These are phyloP conservation scores for Avena insularis DNA, from an alignment of 176 grass and related monocot species.

Conservation along the genomic window DNA sequence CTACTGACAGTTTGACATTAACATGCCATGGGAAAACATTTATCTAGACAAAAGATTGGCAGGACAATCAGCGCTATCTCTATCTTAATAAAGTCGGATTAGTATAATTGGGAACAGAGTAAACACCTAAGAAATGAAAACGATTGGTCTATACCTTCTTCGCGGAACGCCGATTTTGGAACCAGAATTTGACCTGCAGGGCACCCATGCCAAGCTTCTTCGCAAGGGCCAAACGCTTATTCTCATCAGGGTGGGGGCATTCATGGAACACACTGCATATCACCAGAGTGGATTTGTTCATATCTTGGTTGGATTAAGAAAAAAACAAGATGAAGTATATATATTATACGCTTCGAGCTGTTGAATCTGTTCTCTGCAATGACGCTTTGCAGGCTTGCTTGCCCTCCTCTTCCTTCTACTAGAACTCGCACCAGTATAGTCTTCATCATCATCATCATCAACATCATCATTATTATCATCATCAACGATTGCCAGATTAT, in stretches of 20 bases:
- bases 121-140: not conserved
- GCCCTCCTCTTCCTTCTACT: not conserved
- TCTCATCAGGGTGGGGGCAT: slow-evolving; percentile 16
- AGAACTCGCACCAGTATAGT: not conserved
- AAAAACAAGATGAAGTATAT: not conserved
- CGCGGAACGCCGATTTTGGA: slow-evolving; percentile 37
- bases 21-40: not conserved
- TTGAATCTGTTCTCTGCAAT: not conserved
- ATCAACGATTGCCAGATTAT: not conserved
- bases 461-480: not conserved
- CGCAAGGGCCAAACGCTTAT: not conserved
- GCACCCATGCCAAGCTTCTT: not conserved
- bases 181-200: slow-evolving; percentile 38
- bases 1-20: not conserved
- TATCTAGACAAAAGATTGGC: not conserved
- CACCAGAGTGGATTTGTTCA: not conserved
- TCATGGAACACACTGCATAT: slow-evolving; percentile 12
- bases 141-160: not conserved
- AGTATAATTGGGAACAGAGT: too few species aligned
- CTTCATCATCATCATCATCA: not conserved
- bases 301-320: not conserved
- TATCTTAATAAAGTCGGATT: too few species aligned
- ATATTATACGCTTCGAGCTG: slow-evolving; percentile 37
- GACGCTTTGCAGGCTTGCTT: not conserved
- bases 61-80: not conserved